Base-by-base conservation (phyloP, 108 stramenopile genomes). In the Skeletonema grethae region DNA sequence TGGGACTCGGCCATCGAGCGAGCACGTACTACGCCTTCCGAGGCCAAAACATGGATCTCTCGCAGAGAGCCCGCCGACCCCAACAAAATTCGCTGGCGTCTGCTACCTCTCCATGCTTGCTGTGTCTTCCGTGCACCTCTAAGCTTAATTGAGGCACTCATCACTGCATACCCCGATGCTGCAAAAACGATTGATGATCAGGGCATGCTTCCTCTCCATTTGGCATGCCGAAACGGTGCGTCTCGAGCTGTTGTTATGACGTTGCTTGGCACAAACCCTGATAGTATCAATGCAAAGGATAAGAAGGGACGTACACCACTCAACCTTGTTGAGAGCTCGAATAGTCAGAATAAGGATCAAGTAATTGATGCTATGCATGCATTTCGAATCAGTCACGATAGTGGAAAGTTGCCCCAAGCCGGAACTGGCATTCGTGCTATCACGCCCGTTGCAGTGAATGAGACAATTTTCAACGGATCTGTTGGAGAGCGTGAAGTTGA, bases 121-220 rank as follows among this genome's bases (percentile, higher is more conserved):
- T 90, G 93, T 57, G 77, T 84, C 63, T 92, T 95, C 63, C 86
- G 90, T 9, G 86, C 91, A 1, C 94, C 91, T 9, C 45, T 91
- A 28, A 81, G 76, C 24, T 65, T 95, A 15, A 93, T 95, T 35
- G 91, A 92, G 63, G 85, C 83, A 15, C 66, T 95, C n/a, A 84
- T 95, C 20, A 78, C 80, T 8, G 65, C 84, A 12, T 88, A 92
- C 73, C 86, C 82, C 16, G 88, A 88, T 56, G 94, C 81, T 36
- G 79, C 94, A 2, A 74, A 84, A n/a, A 87, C 82, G 79, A 90
- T 90, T 63, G 94, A 95, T 65, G 94, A 95, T 80, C 94, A 95
- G 72, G 94, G 91, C 55, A 92, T 95, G 94, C 73, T 95, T 15
- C 91, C 94, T 8, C 75, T 95, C 32, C 94, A 95, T 70, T 67